Evolutionary conservation across 2,329 filamentous ascomycete species (phyloP), one percentile per base, ranked within the genome.

Genomic region (Microdochium nivale): DNA sequence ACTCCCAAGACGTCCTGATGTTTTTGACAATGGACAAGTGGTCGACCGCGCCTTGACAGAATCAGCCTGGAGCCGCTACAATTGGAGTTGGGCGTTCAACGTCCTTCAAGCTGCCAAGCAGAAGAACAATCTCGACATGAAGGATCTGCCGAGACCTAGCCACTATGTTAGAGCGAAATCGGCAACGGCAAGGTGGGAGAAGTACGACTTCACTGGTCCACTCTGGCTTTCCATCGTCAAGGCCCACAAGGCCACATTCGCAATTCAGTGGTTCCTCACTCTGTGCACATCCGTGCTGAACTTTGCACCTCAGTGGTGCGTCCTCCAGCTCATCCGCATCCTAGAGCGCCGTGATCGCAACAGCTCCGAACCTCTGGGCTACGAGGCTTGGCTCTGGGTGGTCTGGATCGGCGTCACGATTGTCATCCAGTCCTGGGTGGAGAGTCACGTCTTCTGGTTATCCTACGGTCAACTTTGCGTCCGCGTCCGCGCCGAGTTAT

Each of bases 291-390:
- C 79, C 9, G 58, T 84, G 27, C 59, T 86, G n/a, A 81, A 81
- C 51, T 83, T 90, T 53, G 77, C 80, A 0, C 88, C 88, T 0
- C 88, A 89, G 60, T 80, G 84, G 64, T 78, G 83, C 25, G 80
- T 88, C 56, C 74, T 84, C 52, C 77, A 79, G 47, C 77, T 92
- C 13, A 75, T 92, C 21, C 74, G 73, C 32, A 74, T 79, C 1
- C 73, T 92, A 9, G 87, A 92, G 46, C 44, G 44, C 21, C 44
- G 44, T 9, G 14, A n/a, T 23, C 74, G 79, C 13, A 65, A 69
- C 3, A 61, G 62, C 1, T 76, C 74, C 1, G 65, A 73, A 19
- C 60, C 69, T 19, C 69, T 79, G 10, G 70, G 74, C 2, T 60
- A 74, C 1, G 73, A 80, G 33, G 77, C 83, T 0, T 88, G 84